Conservation (phyloP, 768 basidiomycete genomes). For the Pulveroboletus sp. region DNA sequence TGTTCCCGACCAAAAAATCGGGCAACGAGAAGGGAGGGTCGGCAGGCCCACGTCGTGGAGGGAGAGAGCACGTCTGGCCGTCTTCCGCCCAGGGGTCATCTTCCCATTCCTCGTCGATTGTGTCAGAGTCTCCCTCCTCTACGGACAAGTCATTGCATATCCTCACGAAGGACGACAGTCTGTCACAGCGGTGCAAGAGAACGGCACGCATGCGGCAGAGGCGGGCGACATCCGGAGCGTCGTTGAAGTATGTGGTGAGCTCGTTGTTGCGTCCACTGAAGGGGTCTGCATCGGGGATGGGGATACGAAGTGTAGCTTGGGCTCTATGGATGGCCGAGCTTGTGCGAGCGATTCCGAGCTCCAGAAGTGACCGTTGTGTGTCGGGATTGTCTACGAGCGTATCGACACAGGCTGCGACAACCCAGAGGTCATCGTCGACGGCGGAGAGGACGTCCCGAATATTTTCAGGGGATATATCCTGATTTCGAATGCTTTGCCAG, state of each 20-base stretch:
- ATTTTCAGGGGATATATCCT: slow-evolving; percentile 51
- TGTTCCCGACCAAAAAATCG: slow-evolving; percentile 57
- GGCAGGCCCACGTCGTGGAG: slow-evolving; percentile 18
- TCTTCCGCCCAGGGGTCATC: slow-evolving; percentile 69
- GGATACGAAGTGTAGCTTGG: slow-evolving; percentile 35
- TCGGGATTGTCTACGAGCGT: slow-evolving; percentile 55
- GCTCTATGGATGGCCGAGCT: slow-evolving; percentile 45
- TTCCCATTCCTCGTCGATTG: slow-evolving; percentile 46
- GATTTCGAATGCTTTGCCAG: slow-evolving; percentile 59
- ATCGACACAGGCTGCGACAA: slow-evolving; percentile 70
- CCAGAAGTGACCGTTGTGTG: slow-evolving; percentile 57
- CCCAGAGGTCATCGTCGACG: slow-evolving; percentile 73
- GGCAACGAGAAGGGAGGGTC: slow-evolving; percentile 53
- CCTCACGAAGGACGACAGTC: slow-evolving; percentile 69
- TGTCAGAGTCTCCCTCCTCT: slow-evolving; percentile 24
- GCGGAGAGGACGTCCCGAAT: slow-evolving; percentile 47
- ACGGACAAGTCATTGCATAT: slow-evolving; percentile 45
- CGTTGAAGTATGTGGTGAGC: slow-evolving; percentile 54
- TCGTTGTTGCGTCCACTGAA: slow-evolving; percentile 15
- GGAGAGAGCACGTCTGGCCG: slow-evolving; percentile 25
- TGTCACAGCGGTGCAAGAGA: slow-evolving; percentile 68
- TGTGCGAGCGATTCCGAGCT: slow-evolving; percentile 64
- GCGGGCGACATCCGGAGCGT: slow-evolving; percentile 58
- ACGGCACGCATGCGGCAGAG: slow-evolving; percentile 61
- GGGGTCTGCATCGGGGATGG: slow-evolving; percentile 17